Evolutionary conservation across 1,139 yeast genomes (phyloP), one percentile per base, ranked within the genome.

Genomic region (Candida smagusa): DNA sequence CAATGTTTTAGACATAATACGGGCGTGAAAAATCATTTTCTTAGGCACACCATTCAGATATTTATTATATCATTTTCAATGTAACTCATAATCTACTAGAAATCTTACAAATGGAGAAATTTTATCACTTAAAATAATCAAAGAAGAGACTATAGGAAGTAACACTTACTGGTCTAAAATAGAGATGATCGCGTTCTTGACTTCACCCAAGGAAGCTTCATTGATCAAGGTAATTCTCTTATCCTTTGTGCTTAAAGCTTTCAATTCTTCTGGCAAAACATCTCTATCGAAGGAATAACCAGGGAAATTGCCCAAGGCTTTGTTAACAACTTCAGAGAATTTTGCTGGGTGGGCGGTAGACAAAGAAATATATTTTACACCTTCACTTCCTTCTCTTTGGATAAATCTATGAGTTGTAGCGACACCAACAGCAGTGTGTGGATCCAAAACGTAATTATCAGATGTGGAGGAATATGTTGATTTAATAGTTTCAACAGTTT

Each of bases 321-420:
- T 69, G 60, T 89, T 84, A 12, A 92, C 98, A 37, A 96, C 98
- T 46, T 89, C 97, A 22, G 96, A 87, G 58, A 92, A 92, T 65
- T 92, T 92, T 43, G 98, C 98, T 31, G 98, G 98, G 59, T 92
- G 98, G 6, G 98, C 98, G 32, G 98, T 92, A 2, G 97, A 85
- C 44, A 92, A 77, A 5, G 96, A 86, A 36, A 92, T 74, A 59
- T 87, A 87, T 38, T 69, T 63, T 32, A 72, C 59, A 12, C 61
- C 49, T n/a, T 51, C 62, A 29, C 70, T 68, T 6, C 58, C 50
- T 48, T 79, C 84, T 38, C 67, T 61, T 8, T 65, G 70, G 41
- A 82, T 77, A 52, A 77, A 72, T 49, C 81, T 72, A 51, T 83
- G 74, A 27, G 94, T 72, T 22, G 95, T 84, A 41, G 82, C 76